Conservation (phyloP, 129 eudicot genomes). For the Arctium lappa region DNA sequence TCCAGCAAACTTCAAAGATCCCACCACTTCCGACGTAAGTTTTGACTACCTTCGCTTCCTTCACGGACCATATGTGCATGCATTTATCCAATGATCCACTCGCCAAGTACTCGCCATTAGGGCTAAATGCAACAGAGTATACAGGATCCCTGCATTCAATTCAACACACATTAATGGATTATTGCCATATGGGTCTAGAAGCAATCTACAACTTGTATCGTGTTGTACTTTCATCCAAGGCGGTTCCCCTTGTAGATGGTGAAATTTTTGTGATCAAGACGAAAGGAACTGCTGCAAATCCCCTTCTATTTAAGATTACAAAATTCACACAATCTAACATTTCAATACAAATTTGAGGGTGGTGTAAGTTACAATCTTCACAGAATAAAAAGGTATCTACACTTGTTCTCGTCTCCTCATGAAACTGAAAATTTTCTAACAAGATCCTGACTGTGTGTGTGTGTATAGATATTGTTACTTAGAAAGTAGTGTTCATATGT, state of each 20-base stretch:
- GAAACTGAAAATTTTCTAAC: too few relatives aligned
- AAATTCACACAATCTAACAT: too few relatives aligned
- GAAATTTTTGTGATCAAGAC: not conserved
- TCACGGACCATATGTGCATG: conserved; percentile 86
- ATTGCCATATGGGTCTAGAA: not conserved
- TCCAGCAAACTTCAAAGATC: conserved; percentile 93
- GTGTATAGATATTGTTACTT: not conserved
- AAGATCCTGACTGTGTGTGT: not conserved
- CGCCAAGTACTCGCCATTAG: conserved; percentile 77
- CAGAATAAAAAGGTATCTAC: too few relatives aligned
- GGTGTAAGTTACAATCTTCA: too few relatives aligned
- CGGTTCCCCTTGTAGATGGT: not conserved
- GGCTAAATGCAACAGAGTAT: conserved; percentile 87
- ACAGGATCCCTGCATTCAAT: conserved; percentile 68
- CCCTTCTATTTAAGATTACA: too few relatives aligned
- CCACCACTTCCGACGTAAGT: conserved; percentile 82
- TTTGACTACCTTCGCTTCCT: conserved; percentile 71
- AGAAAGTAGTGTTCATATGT: not conserved
- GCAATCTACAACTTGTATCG: not conserved
- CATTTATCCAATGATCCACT: conserved; percentile 85
- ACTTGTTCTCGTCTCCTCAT: too few relatives aligned
- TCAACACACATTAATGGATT: not conserved
- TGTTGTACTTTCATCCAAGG: not conserved
- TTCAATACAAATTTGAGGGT: too few relatives aligned
- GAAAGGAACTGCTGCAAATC: not conserved